phyloP scores from a whole-genome alignment of 1,284 basidiomycete genomes.

The Ustilago shanxiensis region DNA sequence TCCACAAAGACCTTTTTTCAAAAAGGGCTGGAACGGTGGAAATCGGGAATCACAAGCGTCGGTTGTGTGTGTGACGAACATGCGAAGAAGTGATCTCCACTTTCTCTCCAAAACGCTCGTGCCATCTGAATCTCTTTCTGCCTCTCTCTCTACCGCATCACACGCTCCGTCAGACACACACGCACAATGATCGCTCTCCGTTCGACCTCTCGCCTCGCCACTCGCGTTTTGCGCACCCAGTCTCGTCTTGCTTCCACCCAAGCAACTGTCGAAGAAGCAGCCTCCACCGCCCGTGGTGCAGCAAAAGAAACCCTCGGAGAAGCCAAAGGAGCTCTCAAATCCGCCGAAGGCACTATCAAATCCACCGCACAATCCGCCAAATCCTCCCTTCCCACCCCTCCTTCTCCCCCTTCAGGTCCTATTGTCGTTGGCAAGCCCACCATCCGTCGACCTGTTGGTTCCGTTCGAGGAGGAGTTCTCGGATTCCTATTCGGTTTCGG shows the following conservation, averaged over 20 bases:
- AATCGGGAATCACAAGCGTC: constrained; percentile 26
- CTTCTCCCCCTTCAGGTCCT: constrained; percentile 28
- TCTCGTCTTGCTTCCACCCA: constrained; percentile 24
- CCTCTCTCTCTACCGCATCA: background rate
- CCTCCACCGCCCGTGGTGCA: constrained; percentile 12
- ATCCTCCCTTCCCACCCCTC: constrained; percentile 24
- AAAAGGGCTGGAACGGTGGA: constrained; percentile 8
- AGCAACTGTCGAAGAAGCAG: constrained; percentile 29
- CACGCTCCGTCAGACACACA: background rate
- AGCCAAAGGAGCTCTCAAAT: constrained; percentile 35
- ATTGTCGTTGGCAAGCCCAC: constrained; percentile 42
- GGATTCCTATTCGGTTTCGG: constrained; percentile 92
- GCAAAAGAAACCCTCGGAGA: constrained; percentile 26
- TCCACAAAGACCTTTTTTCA: background rate
- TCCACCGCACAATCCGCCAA: constrained; percentile 27
- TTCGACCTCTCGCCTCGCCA: constrained; percentile 4
- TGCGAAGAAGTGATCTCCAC: background rate
- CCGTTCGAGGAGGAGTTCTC: constrained; percentile 73
- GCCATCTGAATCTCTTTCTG: constrained; percentile 19
- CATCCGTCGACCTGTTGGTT: constrained; percentile 42
- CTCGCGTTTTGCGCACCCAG: background rate
- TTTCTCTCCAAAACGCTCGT: constrained; percentile 34
- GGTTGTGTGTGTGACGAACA: constrained; percentile 4
- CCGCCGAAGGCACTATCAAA: constrained; percentile 25
- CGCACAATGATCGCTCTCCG: constrained; percentile 29